Base-by-base conservation (phyloP, 495 filamentous ascomycete species). In the Choiromyces venosus region DNA sequence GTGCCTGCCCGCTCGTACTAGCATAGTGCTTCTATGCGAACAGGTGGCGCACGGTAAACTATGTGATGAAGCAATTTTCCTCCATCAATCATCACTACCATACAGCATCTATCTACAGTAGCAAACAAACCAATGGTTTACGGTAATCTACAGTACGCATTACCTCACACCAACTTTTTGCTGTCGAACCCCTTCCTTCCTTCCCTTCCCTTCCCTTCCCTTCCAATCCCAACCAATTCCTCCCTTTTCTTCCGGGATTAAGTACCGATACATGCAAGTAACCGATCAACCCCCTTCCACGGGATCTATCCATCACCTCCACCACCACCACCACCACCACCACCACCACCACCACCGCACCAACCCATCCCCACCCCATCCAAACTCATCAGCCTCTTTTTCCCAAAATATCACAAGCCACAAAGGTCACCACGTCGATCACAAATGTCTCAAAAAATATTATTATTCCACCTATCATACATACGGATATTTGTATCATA, bases 211-310 rank as follows among this genome's bases (percentile, higher is more conserved):
- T 10, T 40, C 39, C 39, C 39, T 40, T 4, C 46, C 46, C 46
- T 56, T 40, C 39, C 39, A 9, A 1, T 29, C n/a, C n/a, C 4
- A 10, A 25, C n/a, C n/a, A 0, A 1, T 6, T 56, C 46, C 8
- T 9, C 29, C 10, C 52, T 19, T 19, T 25, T 12, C 8, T 61
- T 29, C 52, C n/a, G 52, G 52, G 52, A 61, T 29, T 1, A 61
- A 61, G 52, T 61, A 61, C 52, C 52, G 52, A 61, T n/a, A 61
- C 52, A 61, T 61, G 52, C 52, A 29, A 61, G 52, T 61, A 61
- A 61, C 52, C 52, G 52, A 61, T n/a, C 25, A 61, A 56, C 3
- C 21, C 46, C 46, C 19, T 56, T 56, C 46, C 46, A 56, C 40
- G 46, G 46, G n/a, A 61, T 61, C 25, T 7, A 61, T 14, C 52